Evolutionary conservation across 1,284 basidiomycete genomes (phyloP).

Genomic region (Rhodotorula sp.): DNA sequence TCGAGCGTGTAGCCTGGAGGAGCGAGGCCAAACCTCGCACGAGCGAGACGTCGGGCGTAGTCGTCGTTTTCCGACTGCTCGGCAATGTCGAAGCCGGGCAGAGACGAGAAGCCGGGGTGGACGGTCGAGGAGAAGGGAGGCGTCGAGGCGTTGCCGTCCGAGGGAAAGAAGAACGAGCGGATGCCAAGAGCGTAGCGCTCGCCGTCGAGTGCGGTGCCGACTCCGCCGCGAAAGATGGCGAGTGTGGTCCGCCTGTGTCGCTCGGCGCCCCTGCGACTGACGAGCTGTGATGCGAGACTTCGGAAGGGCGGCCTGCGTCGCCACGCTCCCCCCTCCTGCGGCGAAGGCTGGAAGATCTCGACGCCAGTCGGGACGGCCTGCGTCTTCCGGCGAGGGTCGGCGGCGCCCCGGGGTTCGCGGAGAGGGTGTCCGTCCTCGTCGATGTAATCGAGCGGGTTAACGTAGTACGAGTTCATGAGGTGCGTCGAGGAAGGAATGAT

Average conservation of each 20-base stretch:
- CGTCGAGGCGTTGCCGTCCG: constrained; percentile 4
- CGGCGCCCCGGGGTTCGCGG: constrained; percentile 2
- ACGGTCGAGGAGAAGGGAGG: constrained; percentile 9
- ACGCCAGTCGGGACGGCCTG: background rate
- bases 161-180: constrained; percentile 34
- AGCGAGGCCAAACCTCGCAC: constrained; percentile 23
- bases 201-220: constrained; percentile 18
- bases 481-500: constrained; percentile 36
- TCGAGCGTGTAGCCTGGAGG: constrained; percentile 38
- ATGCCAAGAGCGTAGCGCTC: constrained; percentile 29
- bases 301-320: background rate
- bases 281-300: background rate
- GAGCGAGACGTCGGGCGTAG: constrained; percentile 23
- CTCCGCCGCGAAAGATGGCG: constrained; percentile 36
- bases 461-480: constrained; percentile 31
- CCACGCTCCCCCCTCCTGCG: background rate
- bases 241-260: background rate
- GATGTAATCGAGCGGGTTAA: constrained; percentile 35
- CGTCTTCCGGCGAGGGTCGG: background rate
- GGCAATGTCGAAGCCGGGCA: constrained; percentile 31
- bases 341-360: constrained; percentile 28
- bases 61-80: constrained; percentile 25
- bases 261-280: rapidly evolving
- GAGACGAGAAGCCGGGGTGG: constrained; percentile 29
- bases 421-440: constrained; percentile 17